A percentile compares a stretch with the other conserved stretches of the same genome.
These are phyloP conservation scores for Beauveria rudraprayagi DNA, from an alignment of 2,329 filamentous ascomycete species.

Conservation along the genomic window DNA sequence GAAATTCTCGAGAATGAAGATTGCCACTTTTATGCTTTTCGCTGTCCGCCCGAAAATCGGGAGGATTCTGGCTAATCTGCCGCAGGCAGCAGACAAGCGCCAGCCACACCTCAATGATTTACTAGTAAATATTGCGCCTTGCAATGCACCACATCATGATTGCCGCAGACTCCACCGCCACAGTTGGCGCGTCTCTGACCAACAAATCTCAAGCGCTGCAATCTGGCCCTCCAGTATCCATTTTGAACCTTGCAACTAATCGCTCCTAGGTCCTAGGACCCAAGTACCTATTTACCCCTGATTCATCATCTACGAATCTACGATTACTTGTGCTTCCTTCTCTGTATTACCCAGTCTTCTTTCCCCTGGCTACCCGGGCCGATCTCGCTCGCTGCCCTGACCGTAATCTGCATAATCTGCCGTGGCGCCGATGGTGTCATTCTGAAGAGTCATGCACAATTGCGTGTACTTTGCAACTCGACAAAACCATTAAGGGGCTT, in stretches of 20 bases:
- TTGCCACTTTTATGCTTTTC: too few relatives aligned
- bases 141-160: too few relatives aligned
- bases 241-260: not conserved
- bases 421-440: constrained; percentile 12
- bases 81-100: too few relatives aligned
- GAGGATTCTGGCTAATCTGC: too few relatives aligned
- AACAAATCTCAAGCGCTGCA: not conserved
- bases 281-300: not conserved
- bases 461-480: not conserved
- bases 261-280: not conserved
- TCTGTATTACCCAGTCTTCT: not conserved
- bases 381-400: constrained; percentile 1
- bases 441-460: constrained; percentile 10
- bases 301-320: not conserved
- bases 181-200: not conserved
- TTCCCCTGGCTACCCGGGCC: not conserved
- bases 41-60: too few relatives aligned
- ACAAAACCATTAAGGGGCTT: not conserved
- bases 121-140: too few relatives aligned
- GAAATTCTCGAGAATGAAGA: too few relatives aligned
- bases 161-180: not conserved
- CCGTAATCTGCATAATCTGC: not conserved
- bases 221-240: not conserved
- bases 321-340: not conserved
- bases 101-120: too few relatives aligned